Conservation (phyloP, 139 green algal genomes). For the Picocystis salinarum region DNA sequence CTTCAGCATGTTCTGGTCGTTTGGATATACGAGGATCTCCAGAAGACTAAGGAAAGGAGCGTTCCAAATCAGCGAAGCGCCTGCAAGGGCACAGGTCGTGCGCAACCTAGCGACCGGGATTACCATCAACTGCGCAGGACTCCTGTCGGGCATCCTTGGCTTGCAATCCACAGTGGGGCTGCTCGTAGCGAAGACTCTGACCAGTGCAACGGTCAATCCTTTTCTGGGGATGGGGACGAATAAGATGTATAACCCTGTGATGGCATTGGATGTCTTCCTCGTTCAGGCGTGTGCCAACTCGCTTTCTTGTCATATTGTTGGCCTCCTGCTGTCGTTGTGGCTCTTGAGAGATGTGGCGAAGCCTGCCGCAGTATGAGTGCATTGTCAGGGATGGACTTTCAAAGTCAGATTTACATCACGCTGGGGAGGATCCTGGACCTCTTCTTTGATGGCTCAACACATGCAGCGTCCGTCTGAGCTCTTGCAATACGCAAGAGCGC, state of each 20-base stretch:
- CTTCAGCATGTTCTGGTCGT: slow-evolving; percentile 78
- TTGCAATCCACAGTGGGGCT: slow-evolving; percentile 75
- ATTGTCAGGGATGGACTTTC: too few species aligned
- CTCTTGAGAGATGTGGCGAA: too few species aligned
- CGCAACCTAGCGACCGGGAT: slow-evolving; percentile 37
- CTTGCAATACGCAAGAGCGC: too few species aligned
- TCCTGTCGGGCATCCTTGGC: slow-evolving; percentile 34
- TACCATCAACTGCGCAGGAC: slow-evolving; percentile 36
- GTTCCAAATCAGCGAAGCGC: slow-evolving; percentile 1
- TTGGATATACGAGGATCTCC: slow-evolving; percentile 53
- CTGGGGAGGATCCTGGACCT: too few species aligned
- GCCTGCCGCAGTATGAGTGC: too few species aligned
- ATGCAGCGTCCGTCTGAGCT: too few species aligned
- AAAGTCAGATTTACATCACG: too few species aligned
- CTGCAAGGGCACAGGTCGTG: slow-evolving; percentile 23
- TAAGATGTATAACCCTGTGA: slow-evolving; percentile 71
- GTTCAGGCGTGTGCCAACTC: slow-evolving; percentile 45
- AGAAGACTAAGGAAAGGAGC: slow-evolving; percentile 22
- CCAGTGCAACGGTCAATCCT: slow-evolving; percentile 64
- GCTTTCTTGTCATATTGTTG: too few species aligned
- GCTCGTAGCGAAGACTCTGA: slow-evolving; percentile 93
- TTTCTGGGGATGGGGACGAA: slow-evolving; percentile 44
- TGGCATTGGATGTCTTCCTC: slow-evolving; percentile 96
- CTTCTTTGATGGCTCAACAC: too few species aligned
- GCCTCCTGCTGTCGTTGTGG: too few species aligned